These are phyloP conservation scores for Sedum album DNA, from an alignment of 164 flowering plant species.

Conservation along the genomic window DNA sequence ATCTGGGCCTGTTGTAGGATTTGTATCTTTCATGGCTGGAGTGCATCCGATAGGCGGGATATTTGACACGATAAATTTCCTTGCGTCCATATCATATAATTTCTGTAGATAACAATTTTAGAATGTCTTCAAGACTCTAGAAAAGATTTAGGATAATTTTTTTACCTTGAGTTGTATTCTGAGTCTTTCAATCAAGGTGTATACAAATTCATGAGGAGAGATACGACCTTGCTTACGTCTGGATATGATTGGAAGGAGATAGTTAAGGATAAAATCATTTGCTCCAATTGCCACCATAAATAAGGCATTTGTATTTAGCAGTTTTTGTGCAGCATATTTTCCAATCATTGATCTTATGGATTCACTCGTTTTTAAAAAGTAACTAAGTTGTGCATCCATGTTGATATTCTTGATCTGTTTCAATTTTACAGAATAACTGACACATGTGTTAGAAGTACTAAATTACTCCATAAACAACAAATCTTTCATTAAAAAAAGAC, in stretches of 20 bases:
- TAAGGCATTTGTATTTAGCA: constrained; percentile 26
- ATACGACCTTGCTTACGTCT: constrained; percentile 22
- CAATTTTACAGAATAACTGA: too few species aligned
- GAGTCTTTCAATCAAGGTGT: constrained; percentile 40
- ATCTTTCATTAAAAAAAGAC: neutral
- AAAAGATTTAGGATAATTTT: neutral
- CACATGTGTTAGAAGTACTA: neutral
- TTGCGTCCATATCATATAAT: constrained; percentile 51
- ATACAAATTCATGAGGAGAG: constrained; percentile 39
- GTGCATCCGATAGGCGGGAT: constrained; percentile 79
- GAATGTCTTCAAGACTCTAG: neutral
- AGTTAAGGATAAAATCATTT: constrained; percentile 69
- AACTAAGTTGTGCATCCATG: constrained; percentile 66
- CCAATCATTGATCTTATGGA: constrained; percentile 46
- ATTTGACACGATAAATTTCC: constrained; percentile 46
- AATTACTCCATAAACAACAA: neutral
- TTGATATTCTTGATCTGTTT: constrained; percentile 53
- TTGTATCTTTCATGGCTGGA: constrained; percentile 45
- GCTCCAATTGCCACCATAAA: constrained; percentile 60
- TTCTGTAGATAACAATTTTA: constrained; percentile 29
- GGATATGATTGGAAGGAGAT: constrained; percentile 37
- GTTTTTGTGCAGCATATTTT: constrained; percentile 24
- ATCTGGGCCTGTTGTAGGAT: constrained; percentile 28
- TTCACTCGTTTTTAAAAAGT: constrained; percentile 65
- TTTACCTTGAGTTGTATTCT: constrained; percentile 56